These are phyloP conservation scores for Pyronema omphalodes DNA, from an alignment of 495 filamentous ascomycete genomes.

Conservation along the genomic window DNA sequence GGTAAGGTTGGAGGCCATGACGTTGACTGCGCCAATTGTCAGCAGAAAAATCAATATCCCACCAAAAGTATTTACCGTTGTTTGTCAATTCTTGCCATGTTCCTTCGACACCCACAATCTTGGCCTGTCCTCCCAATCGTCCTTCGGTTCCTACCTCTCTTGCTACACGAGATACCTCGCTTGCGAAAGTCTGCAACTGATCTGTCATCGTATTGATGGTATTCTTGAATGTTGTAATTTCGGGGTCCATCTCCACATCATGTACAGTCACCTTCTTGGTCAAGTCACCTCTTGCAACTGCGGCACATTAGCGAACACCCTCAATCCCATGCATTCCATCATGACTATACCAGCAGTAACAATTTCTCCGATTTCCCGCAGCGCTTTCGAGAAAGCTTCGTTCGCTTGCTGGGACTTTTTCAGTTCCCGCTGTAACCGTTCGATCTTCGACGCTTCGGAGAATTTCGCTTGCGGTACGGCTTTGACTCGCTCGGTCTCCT, in stretches of 20 bases:
- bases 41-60: neutral
- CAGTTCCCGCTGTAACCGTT: slow-evolving; percentile 67
- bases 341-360: slow-evolving; percentile 23
- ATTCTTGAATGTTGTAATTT: slow-evolving; percentile 97
- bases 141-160: slow-evolving; percentile 96
- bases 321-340: neutral
- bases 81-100: slow-evolving; percentile 97
- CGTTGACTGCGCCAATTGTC: slow-evolving; percentile 49
- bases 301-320: slow-evolving; percentile 20
- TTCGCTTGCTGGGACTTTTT: slow-evolving; percentile 96
- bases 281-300: slow-evolving; percentile 86
- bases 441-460: slow-evolving; percentile 37
- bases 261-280: slow-evolving; percentile 97
- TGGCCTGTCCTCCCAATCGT: slow-evolving; percentile 87
- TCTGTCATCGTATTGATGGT: slow-evolving; percentile 99
- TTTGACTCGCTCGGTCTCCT: slow-evolving; percentile 43
- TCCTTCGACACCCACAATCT: slow-evolving; percentile 84
- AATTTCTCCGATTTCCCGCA: slow-evolving; percentile 93
- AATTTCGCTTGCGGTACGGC: slow-evolving; percentile 39
- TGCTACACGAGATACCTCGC: slow-evolving; percentile 88
- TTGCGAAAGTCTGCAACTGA: slow-evolving; percentile 91
- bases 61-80: slow-evolving; percentile 44
- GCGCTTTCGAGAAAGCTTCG: slow-evolving; percentile 91
- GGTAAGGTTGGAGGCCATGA: slow-evolving; percentile 81
- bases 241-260: slow-evolving; percentile 91